Conservation (phyloP, 108 stramenopile species). For the Cyclotella baltica region DNA sequence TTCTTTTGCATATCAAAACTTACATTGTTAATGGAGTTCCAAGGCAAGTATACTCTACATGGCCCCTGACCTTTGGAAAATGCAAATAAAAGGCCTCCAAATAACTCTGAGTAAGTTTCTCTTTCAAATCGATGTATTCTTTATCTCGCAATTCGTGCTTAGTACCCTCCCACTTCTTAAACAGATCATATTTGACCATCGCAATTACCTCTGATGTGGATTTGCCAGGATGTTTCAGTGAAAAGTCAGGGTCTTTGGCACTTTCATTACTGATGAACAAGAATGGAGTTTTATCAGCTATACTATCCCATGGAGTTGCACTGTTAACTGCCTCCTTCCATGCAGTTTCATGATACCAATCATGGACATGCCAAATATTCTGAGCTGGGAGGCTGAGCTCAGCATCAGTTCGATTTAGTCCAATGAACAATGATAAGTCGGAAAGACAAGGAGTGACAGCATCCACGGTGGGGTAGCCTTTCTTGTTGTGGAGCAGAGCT, state of each 20-base stretch:
- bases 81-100: conserved; percentile 43
- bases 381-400: conserved; percentile 33
- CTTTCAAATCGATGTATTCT: conserved; percentile 45
- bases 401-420: conserved; percentile 23
- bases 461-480: not conserved
- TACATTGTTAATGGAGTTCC: conserved; percentile 57
- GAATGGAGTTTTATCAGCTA: conserved; percentile 54
- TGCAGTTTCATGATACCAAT: conserved; percentile 41
- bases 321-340: conserved; percentile 28
- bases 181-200: conserved; percentile 41
- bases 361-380: conserved; percentile 52
- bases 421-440: conserved; percentile 33
- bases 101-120: conserved; percentile 23
- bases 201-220: conserved; percentile 53
- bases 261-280: conserved; percentile 58
- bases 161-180: conserved; percentile 48
- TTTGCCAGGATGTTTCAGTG: conserved; percentile 29
- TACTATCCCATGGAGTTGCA: conserved; percentile 4
- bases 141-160: conserved; percentile 30
- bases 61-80: conserved; percentile 42
- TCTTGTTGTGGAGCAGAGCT: conserved; percentile 17
- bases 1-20: not conserved
- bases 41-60: conserved; percentile 47
- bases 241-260: conserved; percentile 53
- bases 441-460: conserved; percentile 23